Evolutionary conservation across 2,329 filamentous ascomycete species (phyloP), one percentile per base, ranked within the genome.

Genomic region (Coniella lustricola): DNA sequence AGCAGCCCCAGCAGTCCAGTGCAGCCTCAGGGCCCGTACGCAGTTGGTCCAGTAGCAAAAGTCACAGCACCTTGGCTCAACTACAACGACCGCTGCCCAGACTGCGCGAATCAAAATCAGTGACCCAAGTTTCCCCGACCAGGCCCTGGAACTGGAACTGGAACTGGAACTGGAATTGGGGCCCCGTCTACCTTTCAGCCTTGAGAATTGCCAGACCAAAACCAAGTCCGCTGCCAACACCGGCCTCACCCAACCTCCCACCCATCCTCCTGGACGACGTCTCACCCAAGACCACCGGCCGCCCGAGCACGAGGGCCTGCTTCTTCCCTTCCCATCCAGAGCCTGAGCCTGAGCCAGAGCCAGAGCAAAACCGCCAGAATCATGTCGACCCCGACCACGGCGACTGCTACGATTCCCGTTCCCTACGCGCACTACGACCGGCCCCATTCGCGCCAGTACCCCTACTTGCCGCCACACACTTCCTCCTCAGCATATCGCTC

Each of bases 321-420:
- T 29, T 29, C 25, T 44, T 46, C 48, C 46, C 45, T 50, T 37
- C 45, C 49, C 46, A 45, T n/a, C n/a, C n/a, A n/a, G n/a, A n/a
- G n/a, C n/a, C n/a, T n/a, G n/a, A n/a, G n/a, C n/a, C n/a, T n/a
- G n/a, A n/a, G n/a, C n/a, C n/a, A n/a, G n/a, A n/a, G n/a, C n/a
- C n/a, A n/a, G n/a, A n/a, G n/a, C n/a, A n/a, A n/a, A n/a, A n/a
- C n/a, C n/a, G n/a, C n/a, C 46, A 57, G 55, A 62, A 66, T 55
- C 66, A 90, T 91, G 87, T 90, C 87, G 74, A 90, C 86, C 59
- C 86, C 87, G 58, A 88, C 85, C 54, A 85, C 83, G 62, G 84
- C 83, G 60, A 85, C 84, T 65, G 82, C 82, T 62, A 85, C 82
- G 57, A 74, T 87, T 62, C 82, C 82, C 64, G 79, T 78, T 60